These are phyloP conservation scores for Kuraishia ogatae DNA, from an alignment of 805 yeast genomes.

Conservation along the genomic window DNA sequence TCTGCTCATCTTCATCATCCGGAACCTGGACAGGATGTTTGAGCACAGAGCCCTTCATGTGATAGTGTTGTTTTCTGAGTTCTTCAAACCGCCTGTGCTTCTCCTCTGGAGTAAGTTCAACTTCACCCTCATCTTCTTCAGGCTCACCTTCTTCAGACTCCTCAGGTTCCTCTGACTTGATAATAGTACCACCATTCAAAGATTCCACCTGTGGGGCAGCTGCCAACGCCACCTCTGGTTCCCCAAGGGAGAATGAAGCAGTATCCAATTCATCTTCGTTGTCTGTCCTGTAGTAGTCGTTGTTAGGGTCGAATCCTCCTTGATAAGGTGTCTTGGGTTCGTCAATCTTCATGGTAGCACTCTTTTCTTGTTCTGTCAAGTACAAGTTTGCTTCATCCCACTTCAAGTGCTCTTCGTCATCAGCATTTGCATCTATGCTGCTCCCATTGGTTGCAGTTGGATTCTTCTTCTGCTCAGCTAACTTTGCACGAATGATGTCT, in stretches of 20 bases:
- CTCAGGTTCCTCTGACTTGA: conserved; percentile 13
- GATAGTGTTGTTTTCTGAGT: conserved; percentile 74
- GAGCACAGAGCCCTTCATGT: conserved; percentile 42
- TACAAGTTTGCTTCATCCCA: conserved; percentile 83
- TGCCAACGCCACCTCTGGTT: conserved; percentile 29
- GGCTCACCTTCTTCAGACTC: conserved; percentile 21
- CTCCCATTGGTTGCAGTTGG: conserved; percentile 1
- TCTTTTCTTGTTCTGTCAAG: conserved; percentile 64
- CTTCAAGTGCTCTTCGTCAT: conserved; percentile 39
- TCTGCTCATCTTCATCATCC: conserved; percentile 23
- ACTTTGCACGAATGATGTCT: conserved; percentile 35
- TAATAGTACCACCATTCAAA: conserved; percentile 33
- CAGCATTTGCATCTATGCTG: conserved; percentile 1
- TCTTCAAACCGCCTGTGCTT: conserved; percentile 67
- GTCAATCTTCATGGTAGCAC: conserved; percentile 74
- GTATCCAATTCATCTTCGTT: conserved; percentile 46
- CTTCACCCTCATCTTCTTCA: conserved; percentile 28
- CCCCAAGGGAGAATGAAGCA: conserved; percentile 41
- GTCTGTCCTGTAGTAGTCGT: conserved; percentile 70
- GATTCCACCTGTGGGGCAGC: conserved; percentile 13
- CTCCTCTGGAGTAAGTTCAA: conserved; percentile 41
- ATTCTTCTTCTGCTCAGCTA: conserved; percentile 28
- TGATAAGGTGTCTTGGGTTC: conserved; percentile 96
- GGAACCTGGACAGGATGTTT: conserved; percentile 28
- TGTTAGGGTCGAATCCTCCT: conserved; percentile 77